Conservation (phyloP, 768 basidiomycete species). For the Calocybe gangraenosa region DNA sequence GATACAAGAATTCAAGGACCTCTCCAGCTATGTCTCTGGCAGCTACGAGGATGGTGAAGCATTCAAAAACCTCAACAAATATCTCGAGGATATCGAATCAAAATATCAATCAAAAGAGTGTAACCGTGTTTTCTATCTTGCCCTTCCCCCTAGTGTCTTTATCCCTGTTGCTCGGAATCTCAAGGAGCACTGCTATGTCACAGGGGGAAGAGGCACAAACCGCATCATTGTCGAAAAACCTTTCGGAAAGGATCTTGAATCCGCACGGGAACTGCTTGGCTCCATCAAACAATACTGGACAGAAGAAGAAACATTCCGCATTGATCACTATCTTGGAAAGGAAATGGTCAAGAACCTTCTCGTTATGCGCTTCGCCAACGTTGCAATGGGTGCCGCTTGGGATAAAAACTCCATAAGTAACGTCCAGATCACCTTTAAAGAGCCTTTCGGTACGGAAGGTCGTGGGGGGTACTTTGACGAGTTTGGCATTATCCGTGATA, state of each 20-base stretch:
- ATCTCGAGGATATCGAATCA: slow-evolving; percentile 76
- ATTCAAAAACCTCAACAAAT: slow-evolving; percentile 73
- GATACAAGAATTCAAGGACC: slow-evolving; percentile 79
- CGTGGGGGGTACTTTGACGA: slow-evolving; percentile 99
- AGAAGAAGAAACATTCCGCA: slow-evolving; percentile 98
- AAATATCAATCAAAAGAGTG: slow-evolving; percentile 55
- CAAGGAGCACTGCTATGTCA: slow-evolving; percentile 74
- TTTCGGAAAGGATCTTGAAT: slow-evolving; percentile 92
- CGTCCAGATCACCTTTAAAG: slow-evolving; percentile 99
- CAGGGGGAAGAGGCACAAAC: slow-evolving; percentile 61
- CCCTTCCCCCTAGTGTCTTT: slow-evolving; percentile 96
- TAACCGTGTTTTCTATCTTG: slow-evolving; percentile 95
- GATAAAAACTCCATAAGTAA: slow-evolving; percentile 96
- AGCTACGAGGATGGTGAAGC: slow-evolving; percentile 82
- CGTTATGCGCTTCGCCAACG: slow-evolving; percentile 92
- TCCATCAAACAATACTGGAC: slow-evolving; percentile 85
- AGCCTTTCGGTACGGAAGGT: slow-evolving; percentile 99
- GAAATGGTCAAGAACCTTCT: slow-evolving; percentile 99
- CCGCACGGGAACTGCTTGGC: slow-evolving; percentile 71
- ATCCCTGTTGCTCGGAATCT: slow-evolving; percentile 81
- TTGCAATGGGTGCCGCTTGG: slow-evolving; percentile 85
- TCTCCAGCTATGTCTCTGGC: slow-evolving; percentile 81
- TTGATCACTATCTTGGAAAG: slow-evolving; percentile 99
- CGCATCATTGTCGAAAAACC: slow-evolving; percentile 98
- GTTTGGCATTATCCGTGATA: slow-evolving; percentile 97